phyloP scores from a whole-genome alignment of 2,329 filamentous ascomycete genomes.

The Talaromyces sp. region DNA sequence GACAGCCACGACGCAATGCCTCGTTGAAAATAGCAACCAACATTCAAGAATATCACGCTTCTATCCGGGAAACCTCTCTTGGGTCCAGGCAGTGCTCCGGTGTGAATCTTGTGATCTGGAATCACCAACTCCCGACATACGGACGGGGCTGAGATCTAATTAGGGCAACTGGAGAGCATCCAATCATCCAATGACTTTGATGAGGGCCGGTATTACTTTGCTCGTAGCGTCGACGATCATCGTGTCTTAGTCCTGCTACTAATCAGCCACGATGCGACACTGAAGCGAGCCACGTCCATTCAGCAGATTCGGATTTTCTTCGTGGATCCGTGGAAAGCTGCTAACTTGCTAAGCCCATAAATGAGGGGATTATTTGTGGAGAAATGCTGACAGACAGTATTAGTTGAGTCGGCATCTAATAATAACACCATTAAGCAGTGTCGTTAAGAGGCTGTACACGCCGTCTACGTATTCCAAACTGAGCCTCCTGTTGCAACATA shows the following conservation, averaged over 20 bases:
- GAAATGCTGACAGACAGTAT: not conserved
- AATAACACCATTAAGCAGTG: not conserved
- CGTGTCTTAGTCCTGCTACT: not conserved
- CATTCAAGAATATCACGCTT: not conserved
- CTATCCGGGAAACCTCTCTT: no score
- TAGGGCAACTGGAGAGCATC: not conserved
- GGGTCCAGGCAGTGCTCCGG: no score
- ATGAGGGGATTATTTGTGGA: slow-evolving; percentile 3
- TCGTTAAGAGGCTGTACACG: not conserved
- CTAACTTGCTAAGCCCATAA: not conserved
- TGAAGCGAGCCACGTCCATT: not conserved
- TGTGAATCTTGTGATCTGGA: not conserved
- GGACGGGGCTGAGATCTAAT: not conserved
- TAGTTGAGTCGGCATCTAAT: not conserved
- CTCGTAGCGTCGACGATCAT: not conserved
- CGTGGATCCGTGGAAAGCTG: not conserved
- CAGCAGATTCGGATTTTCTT: not conserved
- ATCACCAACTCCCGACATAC: not conserved
- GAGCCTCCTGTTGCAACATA: not conserved
- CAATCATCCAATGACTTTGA: not conserved
- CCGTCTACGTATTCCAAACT: no score
- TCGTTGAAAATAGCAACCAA: not conserved
- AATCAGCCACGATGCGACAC: slow-evolving; percentile 6
- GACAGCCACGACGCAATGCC: not conserved
- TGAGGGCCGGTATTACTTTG: no score